Evolutionary conservation across 2,329 filamentous ascomycete genomes (phyloP).

Genomic region (Samsoniella hepiali): DNA sequence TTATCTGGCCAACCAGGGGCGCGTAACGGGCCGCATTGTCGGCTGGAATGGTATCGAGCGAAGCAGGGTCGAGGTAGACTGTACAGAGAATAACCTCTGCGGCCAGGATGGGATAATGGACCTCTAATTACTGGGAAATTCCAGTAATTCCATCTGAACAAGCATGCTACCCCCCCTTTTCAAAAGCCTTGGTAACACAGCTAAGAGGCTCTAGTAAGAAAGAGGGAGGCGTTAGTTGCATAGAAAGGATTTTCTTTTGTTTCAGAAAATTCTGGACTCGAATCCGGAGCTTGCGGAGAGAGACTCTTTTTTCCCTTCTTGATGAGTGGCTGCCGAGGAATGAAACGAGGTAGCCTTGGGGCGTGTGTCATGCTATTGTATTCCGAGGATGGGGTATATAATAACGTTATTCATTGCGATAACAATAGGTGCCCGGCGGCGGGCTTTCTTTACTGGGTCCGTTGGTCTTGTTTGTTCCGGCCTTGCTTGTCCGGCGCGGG

Average conservation of each 20-base stretch:
- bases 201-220: no score
- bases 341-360: no score
- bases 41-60: constrained; percentile 7
- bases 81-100: neutral
- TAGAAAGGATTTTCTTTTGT: no score
- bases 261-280: no score
- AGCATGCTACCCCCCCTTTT: no score
- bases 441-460: constrained; percentile 1
- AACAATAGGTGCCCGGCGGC: neutral
- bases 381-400: neutral
- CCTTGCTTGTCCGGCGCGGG: neutral
- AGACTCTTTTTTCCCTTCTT: no score
- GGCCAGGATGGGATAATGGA: neutral
- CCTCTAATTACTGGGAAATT: no score
- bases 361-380: neutral
- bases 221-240: no score
- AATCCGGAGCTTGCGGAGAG: no score
- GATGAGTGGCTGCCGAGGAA: no score
- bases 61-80: neutral
- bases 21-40: constrained; percentile 8
- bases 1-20: constrained; percentile 11
- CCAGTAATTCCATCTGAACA: no score
- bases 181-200: no score
- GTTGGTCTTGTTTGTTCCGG: neutral
- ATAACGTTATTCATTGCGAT: neutral